These are phyloP conservation scores for Cnidoscolus chayamansa DNA, from an alignment of 441 rosid genomes.

Conservation along the genomic window DNA sequence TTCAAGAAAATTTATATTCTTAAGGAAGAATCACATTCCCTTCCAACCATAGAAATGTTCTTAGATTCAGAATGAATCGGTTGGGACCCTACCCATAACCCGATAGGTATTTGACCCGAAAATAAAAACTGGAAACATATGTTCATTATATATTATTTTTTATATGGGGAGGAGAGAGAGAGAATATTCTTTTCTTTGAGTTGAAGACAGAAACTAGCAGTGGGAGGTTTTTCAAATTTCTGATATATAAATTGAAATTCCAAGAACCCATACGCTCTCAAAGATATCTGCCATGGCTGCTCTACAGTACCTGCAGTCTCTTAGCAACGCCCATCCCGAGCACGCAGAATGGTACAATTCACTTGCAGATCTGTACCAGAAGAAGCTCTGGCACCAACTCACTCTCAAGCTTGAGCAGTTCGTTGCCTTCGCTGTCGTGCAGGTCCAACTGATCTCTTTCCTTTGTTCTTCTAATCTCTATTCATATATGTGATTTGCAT, in stretches of 20 bases:
- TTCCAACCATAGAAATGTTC: no score
- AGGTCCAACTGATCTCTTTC: slow-evolving; percentile 40
- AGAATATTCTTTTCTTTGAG: slow-evolving; percentile 40
- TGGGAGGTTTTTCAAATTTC: slow-evolving; percentile 14
- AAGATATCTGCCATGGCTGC: slow-evolving; percentile 59
- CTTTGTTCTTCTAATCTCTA: not conserved
- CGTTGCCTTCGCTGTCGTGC: slow-evolving; percentile 69
- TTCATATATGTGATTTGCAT: not conserved
- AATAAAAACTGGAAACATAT: no score
- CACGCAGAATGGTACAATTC: slow-evolving; percentile 76
- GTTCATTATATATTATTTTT: no score
- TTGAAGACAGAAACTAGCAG: slow-evolving; percentile 37
- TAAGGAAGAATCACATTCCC: no score
- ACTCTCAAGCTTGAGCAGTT: slow-evolving; percentile 93
- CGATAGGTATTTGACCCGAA: no score
- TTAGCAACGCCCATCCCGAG: slow-evolving; percentile 62
- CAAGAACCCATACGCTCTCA: not conserved
- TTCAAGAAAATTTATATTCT: no score
- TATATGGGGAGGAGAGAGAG: no score
- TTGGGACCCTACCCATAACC: no score
- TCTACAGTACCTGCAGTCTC: slow-evolving; percentile 67
- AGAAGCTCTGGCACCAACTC: slow-evolving; percentile 98
- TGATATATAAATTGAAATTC: slow-evolving; percentile 2
- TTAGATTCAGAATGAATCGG: no score
- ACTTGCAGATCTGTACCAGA: slow-evolving; percentile 85